Evolutionary conservation across 1,284 basidiomycete genomes (phyloP).

Genomic region (Earliella scabrosa): DNA sequence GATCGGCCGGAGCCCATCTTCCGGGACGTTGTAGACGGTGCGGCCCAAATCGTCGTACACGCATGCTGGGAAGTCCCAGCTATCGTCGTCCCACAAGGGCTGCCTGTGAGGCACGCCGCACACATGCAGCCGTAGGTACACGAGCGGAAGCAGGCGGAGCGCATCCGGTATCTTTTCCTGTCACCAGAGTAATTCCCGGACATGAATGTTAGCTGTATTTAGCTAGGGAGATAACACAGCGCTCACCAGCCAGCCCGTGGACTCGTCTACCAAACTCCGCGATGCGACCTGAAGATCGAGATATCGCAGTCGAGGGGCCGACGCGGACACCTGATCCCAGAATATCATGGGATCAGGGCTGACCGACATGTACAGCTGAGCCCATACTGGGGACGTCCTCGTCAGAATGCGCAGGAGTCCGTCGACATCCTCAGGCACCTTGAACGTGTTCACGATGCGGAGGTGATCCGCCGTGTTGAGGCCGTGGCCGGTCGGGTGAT

Average conservation of each 20-base stretch:
- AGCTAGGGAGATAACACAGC: no score
- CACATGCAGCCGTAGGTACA: not conserved
- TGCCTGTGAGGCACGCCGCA: no score
- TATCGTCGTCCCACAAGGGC: no score
- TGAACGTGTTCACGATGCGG: not conserved
- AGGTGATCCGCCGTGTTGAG: not conserved
- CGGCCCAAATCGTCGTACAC: no score
- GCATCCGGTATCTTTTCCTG: not conserved
- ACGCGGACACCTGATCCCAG: not conserved
- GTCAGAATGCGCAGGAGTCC: not conserved
- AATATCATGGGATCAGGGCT: not conserved
- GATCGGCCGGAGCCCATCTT: no score
- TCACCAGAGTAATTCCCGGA: no score
- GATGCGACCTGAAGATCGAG: not conserved
- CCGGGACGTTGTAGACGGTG: no score
- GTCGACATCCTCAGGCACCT: not conserved
- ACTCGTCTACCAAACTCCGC: not conserved
- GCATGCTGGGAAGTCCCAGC: no score
- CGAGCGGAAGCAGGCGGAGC: not conserved
- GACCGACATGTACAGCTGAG: not conserved
- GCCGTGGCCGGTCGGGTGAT: not conserved
- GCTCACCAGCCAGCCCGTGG: not conserved
- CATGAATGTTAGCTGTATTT: no score
- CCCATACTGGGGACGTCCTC: not conserved
- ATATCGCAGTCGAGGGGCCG: not conserved